A percentile compares a stretch with the other conserved stretches of the same genome.
These are phyloP conservation scores for Phallus indusiatus DNA, from an alignment of 768 basidiomycete genomes.

Conservation along the genomic window DNA sequence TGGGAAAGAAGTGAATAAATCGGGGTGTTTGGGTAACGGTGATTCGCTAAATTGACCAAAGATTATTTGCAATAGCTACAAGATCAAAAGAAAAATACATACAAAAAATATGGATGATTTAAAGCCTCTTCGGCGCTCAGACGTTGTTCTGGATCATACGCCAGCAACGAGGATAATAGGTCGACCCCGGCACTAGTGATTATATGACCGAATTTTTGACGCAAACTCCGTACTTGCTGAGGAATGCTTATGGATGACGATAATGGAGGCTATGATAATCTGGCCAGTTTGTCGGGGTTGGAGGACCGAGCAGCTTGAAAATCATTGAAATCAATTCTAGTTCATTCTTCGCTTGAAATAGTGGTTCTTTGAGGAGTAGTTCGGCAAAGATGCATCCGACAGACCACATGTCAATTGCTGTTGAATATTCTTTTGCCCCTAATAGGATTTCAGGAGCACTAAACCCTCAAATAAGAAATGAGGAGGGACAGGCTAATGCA, in stretches of 20 bases:
- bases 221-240: constrained; percentile 64
- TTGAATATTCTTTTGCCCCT: constrained; percentile 88
- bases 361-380: constrained; percentile 85
- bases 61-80: neutral
- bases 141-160: constrained; percentile 82
- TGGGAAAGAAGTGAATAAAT: constrained; percentile 92
- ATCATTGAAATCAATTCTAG: constrained; percentile 89
- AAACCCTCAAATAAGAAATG: neutral
- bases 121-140: constrained; percentile 87
- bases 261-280: constrained; percentile 72
- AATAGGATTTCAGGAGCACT: constrained; percentile 94
- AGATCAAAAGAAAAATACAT: constrained; percentile 17
- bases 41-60: constrained; percentile 54
- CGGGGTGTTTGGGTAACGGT: constrained; percentile 91
- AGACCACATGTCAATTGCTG: constrained; percentile 97
- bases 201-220: constrained; percentile 71
- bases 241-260: constrained; percentile 72
- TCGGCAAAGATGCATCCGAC: constrained; percentile 99
- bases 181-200: constrained; percentile 79
- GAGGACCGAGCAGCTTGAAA: constrained; percentile 91
- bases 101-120: constrained; percentile 89
- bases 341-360: constrained; percentile 97
- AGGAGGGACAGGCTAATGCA: constrained; percentile 12
- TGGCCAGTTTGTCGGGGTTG: constrained; percentile 80
- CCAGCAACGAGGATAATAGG: constrained; percentile 68